A percentile compares a stretch with the other conserved stretches of the same genome.
These are phyloP conservation scores for Fusarium sacchari DNA, from an alignment of 2,329 filamentous ascomycete genomes.

Conservation along the genomic window DNA sequence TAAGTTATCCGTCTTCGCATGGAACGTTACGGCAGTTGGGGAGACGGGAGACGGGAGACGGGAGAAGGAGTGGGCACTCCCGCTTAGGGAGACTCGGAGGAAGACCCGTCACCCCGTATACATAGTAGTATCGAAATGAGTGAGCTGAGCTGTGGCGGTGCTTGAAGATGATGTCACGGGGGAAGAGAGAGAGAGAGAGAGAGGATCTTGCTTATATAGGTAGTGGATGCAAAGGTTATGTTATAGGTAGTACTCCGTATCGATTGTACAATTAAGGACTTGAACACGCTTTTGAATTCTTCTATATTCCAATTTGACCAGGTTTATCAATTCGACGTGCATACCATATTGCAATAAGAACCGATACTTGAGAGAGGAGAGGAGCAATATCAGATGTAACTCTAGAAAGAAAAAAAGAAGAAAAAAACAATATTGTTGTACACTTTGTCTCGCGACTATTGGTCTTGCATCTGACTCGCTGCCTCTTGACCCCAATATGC, in stretches of 20 bases:
- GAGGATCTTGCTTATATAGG: neutral
- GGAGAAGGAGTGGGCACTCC: neutral
- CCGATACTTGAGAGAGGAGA: neutral
- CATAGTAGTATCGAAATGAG: neutral
- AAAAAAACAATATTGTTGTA: neutral
- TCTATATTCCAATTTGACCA: neutral
- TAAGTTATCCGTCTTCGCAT: neutral
- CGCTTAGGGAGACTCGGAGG: neutral
- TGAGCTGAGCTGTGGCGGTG: neutral
- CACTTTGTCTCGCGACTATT: constrained; percentile 9
- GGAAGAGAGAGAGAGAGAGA: neutral
- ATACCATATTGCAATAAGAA: neutral
- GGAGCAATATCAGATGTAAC: neutral
- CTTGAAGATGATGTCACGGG: neutral
- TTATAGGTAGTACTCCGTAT: neutral
- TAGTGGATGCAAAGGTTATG: neutral
- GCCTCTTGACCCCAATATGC: neutral
- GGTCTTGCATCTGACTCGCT: neutral
- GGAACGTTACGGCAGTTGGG: neutral
- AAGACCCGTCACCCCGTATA: constrained; percentile 4
- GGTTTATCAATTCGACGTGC: neutral
- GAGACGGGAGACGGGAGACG: neutral
- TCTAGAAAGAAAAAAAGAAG: neutral
- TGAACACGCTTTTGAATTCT: neutral
- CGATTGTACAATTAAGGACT: neutral